phyloP scores from a whole-genome alignment of 2,329 filamentous ascomycete genomes.

The Hymenoscyphus occultus region DNA sequence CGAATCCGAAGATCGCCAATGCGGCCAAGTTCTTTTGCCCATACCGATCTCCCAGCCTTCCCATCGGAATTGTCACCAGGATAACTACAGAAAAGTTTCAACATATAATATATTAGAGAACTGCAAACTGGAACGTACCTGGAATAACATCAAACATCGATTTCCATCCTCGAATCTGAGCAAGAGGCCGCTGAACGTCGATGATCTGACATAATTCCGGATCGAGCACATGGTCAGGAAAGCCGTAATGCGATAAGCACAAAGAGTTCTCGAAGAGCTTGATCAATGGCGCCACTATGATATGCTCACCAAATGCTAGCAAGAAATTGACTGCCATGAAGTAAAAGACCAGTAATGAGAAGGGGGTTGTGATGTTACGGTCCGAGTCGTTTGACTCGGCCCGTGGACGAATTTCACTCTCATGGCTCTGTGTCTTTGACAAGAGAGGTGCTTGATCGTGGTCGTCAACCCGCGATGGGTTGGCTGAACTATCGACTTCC shows the following conservation, averaged over 20 bases:
- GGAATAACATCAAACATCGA: conserved; percentile 33
- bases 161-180: conserved; percentile 35
- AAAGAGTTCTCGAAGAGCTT: conserved; percentile 34
- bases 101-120: background rate
- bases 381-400: background rate
- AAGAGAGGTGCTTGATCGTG: background rate
- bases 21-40: conserved; percentile 32
- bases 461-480: background rate
- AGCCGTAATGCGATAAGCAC: conserved; percentile 30
- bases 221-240: conserved; percentile 23
- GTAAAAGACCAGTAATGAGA: conserved; percentile 24
- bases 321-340: conserved; percentile 36
- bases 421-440: background rate
- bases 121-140: conserved; percentile 20
- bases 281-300: conserved; percentile 33
- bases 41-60: conserved; percentile 32
- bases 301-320: conserved; percentile 33
- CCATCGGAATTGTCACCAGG: conserved; percentile 34
- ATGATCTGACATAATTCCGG: conserved; percentile 31
- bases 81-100: conserved; percentile 24
- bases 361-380: conserved; percentile 1
- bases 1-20: conserved; percentile 30
- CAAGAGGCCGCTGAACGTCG: conserved; percentile 31
- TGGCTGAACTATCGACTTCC: background rate
- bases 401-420: background rate